Percentiles rank a stretch among this genome's conserved stretches.
Conservation (phyloP, 169 alveolate species). For the Theileria parva region DNA sequence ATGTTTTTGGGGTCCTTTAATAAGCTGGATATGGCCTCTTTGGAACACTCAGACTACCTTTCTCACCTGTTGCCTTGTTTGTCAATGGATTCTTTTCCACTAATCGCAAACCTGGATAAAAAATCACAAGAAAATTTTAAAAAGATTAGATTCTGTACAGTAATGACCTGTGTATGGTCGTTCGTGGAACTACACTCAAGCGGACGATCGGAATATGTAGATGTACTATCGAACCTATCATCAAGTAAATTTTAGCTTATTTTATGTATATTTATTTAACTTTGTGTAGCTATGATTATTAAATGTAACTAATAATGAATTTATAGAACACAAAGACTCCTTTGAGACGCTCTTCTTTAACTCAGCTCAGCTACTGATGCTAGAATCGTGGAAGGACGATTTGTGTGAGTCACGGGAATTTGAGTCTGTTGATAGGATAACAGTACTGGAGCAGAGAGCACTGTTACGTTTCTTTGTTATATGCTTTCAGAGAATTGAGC, state of each 20-base stretch:
- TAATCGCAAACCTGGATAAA: constrained; percentile 24
- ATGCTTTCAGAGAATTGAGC: constrained; percentile 62
- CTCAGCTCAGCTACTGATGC: constrained; percentile 65
- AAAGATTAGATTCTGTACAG: constrained; percentile 36
- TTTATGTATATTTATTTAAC: background rate
- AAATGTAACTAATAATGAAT: background rate
- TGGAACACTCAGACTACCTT: constrained; percentile 61
- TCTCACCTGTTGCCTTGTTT: constrained; percentile 46
- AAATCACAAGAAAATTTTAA: constrained; percentile 4
- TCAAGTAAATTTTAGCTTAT: constrained; percentile 27
- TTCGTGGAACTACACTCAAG: constrained; percentile 55
- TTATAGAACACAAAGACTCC: constrained; percentile 37
- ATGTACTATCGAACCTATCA: constrained; percentile 41
- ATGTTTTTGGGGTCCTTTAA: constrained; percentile 34
- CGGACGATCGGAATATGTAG: constrained; percentile 63
- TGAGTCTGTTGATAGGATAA: constrained; percentile 16
- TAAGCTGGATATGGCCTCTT: constrained; percentile 39
- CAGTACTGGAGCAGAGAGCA: constrained; percentile 62
- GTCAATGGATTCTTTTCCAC: constrained; percentile 51
- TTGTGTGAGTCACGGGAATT: constrained; percentile 54
- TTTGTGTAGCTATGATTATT: background rate
- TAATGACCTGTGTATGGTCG: constrained; percentile 70
- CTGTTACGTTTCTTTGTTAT: constrained; percentile 53
- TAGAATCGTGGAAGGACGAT: constrained; percentile 58
- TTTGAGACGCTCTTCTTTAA: constrained; percentile 56